These are phyloP conservation scores for Botrytis hyacinthi DNA, from an alignment of 2,329 filamentous ascomycete species.

Conservation along the genomic window DNA sequence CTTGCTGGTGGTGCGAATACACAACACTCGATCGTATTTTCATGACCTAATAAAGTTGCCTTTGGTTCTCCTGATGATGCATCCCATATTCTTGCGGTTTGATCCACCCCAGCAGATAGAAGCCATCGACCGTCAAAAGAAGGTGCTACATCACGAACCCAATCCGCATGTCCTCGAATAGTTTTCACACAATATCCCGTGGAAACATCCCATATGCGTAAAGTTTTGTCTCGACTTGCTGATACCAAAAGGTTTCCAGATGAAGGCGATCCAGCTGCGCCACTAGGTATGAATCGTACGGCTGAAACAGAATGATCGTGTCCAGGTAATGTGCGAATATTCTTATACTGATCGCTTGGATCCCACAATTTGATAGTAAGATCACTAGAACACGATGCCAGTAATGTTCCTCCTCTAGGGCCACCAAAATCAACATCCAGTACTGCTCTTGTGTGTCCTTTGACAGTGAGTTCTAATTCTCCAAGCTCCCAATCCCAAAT, in stretches of 20 bases:
- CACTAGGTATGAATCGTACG: slow-evolving; percentile 83
- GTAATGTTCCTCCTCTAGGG: slow-evolving; percentile 71
- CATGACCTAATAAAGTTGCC: slow-evolving; percentile 78
- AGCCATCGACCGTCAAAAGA: slow-evolving; percentile 82
- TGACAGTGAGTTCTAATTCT: slow-evolving; percentile 84
- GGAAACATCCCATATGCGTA: slow-evolving; percentile 89
- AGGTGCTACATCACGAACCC: slow-evolving; percentile 86
- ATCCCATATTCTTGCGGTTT: slow-evolving; percentile 82
- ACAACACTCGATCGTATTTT: slow-evolving; percentile 83
- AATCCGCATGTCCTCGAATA: slow-evolving; percentile 79
- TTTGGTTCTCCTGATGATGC: slow-evolving; percentile 71
- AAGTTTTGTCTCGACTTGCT: slow-evolving; percentile 78
- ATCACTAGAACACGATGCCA: slow-evolving; percentile 71
- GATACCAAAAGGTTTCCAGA: slow-evolving; percentile 83
- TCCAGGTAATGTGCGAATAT: slow-evolving; percentile 84
- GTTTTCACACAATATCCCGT: slow-evolving; percentile 92
- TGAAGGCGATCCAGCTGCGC: slow-evolving; percentile 72
- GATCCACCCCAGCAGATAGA: slow-evolving; percentile 78
- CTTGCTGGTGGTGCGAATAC: slow-evolving; percentile 76
- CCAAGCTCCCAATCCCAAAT: slow-evolving; percentile 97
- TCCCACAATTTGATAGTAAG: slow-evolving; percentile 96
- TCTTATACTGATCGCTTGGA: slow-evolving; percentile 88
- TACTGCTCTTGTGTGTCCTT: slow-evolving; percentile 87
- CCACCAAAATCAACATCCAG: slow-evolving; percentile 89
- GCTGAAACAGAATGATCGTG: slow-evolving; percentile 91